Conservation (phyloP, 257 asterid genomes). For the Ballota nigra region DNA sequence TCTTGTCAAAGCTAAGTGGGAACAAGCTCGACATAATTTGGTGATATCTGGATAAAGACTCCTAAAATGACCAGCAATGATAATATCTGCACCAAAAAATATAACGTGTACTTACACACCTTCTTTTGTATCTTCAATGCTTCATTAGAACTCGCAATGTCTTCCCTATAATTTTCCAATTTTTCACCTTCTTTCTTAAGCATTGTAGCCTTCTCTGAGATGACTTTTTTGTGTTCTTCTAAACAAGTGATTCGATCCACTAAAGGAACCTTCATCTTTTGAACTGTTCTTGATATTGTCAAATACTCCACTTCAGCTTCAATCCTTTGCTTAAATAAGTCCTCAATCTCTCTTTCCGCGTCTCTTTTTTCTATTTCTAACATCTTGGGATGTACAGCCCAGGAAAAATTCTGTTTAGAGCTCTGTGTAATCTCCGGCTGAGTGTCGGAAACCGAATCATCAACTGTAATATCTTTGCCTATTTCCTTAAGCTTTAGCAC, state of each 20-base stretch:
- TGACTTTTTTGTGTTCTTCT: conserved; percentile 34
- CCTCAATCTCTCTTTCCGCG: conserved; percentile 47
- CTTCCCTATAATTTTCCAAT: conserved; percentile 37
- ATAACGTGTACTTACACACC: conserved; percentile 48
- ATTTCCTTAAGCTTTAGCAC: conserved; percentile 62
- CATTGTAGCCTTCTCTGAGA: conserved; percentile 40
- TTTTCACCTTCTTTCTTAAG: conserved; percentile 38
- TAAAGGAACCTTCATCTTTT: conserved; percentile 31
- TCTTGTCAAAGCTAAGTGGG: conserved; percentile 46
- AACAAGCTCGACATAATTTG: conserved; percentile 37
- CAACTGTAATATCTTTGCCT: conserved; percentile 31
- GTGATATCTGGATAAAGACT: conserved; percentile 35
- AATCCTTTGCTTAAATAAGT: conserved; percentile 49
- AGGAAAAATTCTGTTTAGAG: conserved; percentile 10
- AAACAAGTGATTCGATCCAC: conserved; percentile 39
- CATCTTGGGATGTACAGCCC: conserved; percentile 33
- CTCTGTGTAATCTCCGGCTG: conserved; percentile 10
- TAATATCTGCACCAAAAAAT: conserved; percentile 51
- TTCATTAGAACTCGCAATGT: conserved; percentile 33
- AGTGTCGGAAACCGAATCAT: conserved; percentile 28
- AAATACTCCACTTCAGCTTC: conserved; percentile 78
- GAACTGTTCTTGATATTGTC: conserved; percentile 43
- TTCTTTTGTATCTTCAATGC: conserved; percentile 44
- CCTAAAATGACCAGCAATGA: conserved; percentile 35
- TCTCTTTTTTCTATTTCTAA: conserved; percentile 29